phyloP scores from a whole-genome alignment of 768 basidiomycete genomes.

The Lactarius hatsudake region DNA sequence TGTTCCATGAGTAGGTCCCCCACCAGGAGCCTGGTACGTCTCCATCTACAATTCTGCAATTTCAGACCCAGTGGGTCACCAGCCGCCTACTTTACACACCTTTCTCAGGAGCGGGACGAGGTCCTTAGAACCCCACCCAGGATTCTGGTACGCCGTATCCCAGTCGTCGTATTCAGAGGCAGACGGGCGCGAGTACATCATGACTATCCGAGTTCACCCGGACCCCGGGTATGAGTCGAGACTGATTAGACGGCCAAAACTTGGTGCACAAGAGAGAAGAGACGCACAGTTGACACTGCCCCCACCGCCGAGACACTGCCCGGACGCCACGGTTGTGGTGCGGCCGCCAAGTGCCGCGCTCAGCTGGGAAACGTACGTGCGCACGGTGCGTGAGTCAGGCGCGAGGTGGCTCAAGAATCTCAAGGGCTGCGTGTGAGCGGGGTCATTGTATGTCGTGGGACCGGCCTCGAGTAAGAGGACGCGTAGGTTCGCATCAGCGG shows the following conservation, averaged over 20 bases:
- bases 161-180: conserved; percentile 55
- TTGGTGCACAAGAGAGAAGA: neutral
- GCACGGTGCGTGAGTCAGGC: conserved; percentile 41
- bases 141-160: conserved; percentile 41
- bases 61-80: neutral
- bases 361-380: conserved; percentile 39
- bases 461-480: conserved; percentile 63
- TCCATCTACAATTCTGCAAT: no score
- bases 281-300: conserved; percentile 55
- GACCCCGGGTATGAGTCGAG: neutral
- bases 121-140: conserved; percentile 58
- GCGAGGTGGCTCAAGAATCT: conserved; percentile 45
- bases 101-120: conserved; percentile 58
- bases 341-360: conserved; percentile 47
- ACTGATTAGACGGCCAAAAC: neutral
- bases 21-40: no score
- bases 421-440: conserved; percentile 53
- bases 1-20: no score
- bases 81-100: conserved; percentile 33
- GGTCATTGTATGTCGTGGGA: conserved; percentile 45
- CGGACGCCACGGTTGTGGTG: conserved; percentile 41
- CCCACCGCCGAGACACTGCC: conserved; percentile 57
- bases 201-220: conserved; percentile 28
- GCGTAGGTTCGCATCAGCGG: conserved; percentile 50
- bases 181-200: conserved; percentile 55